Conservation (phyloP, 2,329 filamentous ascomycete species). For the Fusarium buxicola region DNA sequence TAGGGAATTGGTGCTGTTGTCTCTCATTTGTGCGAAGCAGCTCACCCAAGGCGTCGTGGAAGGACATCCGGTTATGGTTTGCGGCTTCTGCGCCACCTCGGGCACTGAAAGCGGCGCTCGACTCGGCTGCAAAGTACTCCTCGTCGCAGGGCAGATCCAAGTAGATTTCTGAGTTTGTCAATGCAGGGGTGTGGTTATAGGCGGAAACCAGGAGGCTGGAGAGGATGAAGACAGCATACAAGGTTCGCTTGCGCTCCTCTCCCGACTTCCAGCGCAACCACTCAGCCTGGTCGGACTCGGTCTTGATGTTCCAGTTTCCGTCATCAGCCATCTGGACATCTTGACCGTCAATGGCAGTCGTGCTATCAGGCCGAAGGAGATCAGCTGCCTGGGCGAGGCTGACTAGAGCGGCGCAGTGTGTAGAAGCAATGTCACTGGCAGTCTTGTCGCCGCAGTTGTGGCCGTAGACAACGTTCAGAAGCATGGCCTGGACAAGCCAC, state of each 20-base stretch:
- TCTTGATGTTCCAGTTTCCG: conserved; percentile 58
- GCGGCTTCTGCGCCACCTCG: conserved; percentile 78
- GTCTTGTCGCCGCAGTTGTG: conserved; percentile 94
- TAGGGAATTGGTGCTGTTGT: conserved; percentile 65
- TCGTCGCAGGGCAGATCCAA: conserved; percentile 94
- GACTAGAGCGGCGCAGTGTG: conserved; percentile 89
- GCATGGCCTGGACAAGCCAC: conserved; percentile 97
- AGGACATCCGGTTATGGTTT: conserved; percentile 78
- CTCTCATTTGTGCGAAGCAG: conserved; percentile 81
- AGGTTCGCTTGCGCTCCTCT: conserved; percentile 92
- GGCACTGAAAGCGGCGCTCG: conserved; percentile 81
- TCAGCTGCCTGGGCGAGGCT: conserved; percentile 92
- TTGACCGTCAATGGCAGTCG: conserved; percentile 59
- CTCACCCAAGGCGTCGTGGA: conserved; percentile 83
- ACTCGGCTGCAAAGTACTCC: conserved; percentile 87
- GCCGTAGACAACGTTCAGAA: conserved; percentile 94
- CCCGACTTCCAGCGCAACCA: conserved; percentile 91
- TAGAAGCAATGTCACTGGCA: conserved; percentile 90
- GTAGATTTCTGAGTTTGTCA: conserved; percentile 93
- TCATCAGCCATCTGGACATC: conserved; percentile 70
- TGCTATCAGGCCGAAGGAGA: conserved; percentile 63
- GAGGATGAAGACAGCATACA: conserved; percentile 90
- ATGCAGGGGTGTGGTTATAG: conserved; percentile 90
- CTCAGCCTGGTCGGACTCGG: conserved; percentile 62
- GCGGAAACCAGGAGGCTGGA: conserved; percentile 92